These are phyloP conservation scores for Amanita phalloides DNA, from an alignment of 768 basidiomycete genomes.

Conservation along the genomic window DNA sequence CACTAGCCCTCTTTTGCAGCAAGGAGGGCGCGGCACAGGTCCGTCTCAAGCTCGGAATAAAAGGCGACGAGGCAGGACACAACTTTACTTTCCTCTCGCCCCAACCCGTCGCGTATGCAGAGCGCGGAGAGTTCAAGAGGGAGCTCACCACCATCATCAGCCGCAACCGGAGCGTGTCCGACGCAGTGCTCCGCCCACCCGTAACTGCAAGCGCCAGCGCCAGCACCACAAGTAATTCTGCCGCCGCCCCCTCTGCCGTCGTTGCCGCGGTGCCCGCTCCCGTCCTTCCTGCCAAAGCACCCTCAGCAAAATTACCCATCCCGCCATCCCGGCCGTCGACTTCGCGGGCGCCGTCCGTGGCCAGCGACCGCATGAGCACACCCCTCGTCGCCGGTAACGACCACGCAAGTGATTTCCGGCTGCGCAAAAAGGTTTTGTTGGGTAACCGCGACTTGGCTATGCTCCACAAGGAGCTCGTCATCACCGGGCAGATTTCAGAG, in stretches of 20 bases:
- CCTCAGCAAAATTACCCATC: constrained; percentile 19
- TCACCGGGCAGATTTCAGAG: constrained; percentile 77
- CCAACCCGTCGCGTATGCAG: constrained; percentile 47
- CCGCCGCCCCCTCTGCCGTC: background rate
- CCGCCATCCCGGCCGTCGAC: constrained; percentile 33
- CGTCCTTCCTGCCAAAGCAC: constrained; percentile 13
- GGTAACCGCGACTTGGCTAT: constrained; percentile 67
- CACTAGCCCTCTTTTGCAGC: constrained; percentile 71
- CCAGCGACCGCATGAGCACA: constrained; percentile 39
- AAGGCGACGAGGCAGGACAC: constrained; percentile 62
- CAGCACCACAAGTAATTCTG: background rate
- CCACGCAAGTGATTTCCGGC: constrained; percentile 54
- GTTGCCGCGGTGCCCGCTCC: constrained; percentile 11
- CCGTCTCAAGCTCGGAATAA: constrained; percentile 62
- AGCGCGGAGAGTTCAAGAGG: constrained; percentile 76
- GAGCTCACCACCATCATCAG: constrained; percentile 71
- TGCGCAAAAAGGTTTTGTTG: constrained; percentile 72
- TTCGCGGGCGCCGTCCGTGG: constrained; percentile 55
- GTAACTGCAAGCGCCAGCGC: constrained; percentile 13
- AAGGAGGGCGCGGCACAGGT: constrained; percentile 78
- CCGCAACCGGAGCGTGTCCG: constrained; percentile 46
- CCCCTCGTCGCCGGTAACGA: constrained; percentile 50
- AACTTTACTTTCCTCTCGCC: constrained; percentile 76
- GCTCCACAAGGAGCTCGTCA: constrained; percentile 84
- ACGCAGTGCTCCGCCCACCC: constrained; percentile 19